Evolutionary conservation across 2,329 filamentous ascomycete species (phyloP), one percentile per base, ranked within the genome.

Genomic region (Fusarium armeniacum): DNA sequence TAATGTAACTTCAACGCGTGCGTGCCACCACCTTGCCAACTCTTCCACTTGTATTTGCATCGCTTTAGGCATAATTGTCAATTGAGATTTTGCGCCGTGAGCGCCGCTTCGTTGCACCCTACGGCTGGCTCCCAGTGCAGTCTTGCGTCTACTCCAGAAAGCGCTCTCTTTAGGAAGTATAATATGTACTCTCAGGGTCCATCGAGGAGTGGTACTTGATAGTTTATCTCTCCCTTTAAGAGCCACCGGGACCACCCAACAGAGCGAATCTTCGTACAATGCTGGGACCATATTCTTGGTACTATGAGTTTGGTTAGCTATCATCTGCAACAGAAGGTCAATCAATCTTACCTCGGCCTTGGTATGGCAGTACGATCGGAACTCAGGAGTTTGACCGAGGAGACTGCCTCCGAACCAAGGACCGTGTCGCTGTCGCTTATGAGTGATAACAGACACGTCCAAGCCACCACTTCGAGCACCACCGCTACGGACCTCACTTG

Each of bases 381-480:
- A 99, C 82, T 99, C 97, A 6, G 97, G 95, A 9, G 96, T 99
- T 84, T 98, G 95, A 58, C 95, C 97, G 65, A 99, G 85, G 82
- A 99, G 86, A 83, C 93, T 97, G 74, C 96, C 96, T 80, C 96
- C 96, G 79, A 99, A 99, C 96, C 96, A 99, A 33, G 96, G 96
- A 20, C 96, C 96, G 79, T 99, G 95, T 78, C 95, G 87, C 87
- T 99, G 96, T 79, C 96, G 88, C 87, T 97, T 98, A 86, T 99
- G 96, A 47, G 94, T 93, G 73, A 99, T 97, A 73, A 99, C 96
- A 78, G 97, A 94, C 35, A 99, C 96, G 58, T 99, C 97, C 73
- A 99, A 83, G 70, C 97, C 96, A 75, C 96, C 96, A 78, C 93
- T 97, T 84, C 91, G 94, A 59, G 94, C 95, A 65, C 95, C 94